A percentile compares a stretch with the other conserved stretches of the same genome.
These are phyloP conservation scores for Coemansia sp. DNA, from an alignment of 192 early-diverging fungal genomes.

Conservation along the genomic window DNA sequence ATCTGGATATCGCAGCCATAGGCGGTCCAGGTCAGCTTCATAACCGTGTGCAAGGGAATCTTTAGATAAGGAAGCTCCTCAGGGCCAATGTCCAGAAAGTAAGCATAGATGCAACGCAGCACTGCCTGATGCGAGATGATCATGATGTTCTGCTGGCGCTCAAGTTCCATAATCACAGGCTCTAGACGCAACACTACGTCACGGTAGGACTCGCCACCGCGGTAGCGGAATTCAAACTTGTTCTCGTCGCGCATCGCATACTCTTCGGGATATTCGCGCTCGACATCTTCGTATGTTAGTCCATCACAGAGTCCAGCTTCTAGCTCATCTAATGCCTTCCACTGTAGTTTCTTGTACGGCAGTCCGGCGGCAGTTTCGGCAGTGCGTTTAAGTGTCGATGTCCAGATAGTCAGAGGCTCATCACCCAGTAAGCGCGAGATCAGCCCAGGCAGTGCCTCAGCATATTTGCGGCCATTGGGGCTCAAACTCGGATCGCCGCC, in stretches of 20 bases:
- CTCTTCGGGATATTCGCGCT: conserved; percentile 88
- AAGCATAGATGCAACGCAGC: conserved; percentile 95
- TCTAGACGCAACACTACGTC: conserved; percentile 95
- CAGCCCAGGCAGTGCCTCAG: conserved; percentile 76
- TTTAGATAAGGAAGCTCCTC: conserved; percentile 98
- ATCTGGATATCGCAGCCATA: conserved; percentile 94
- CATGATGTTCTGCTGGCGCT: conserved; percentile 93
- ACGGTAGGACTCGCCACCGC: conserved; percentile 87
- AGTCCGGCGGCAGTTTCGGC: conserved; percentile 82
- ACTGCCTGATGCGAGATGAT: conserved; percentile 99
- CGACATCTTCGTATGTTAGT: conserved; percentile 99
- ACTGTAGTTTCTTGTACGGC: conserved; percentile 85
- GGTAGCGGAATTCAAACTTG: conserved; percentile 91
- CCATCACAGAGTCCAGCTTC: conserved; percentile 98
- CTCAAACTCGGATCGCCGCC: conserved; percentile 93
- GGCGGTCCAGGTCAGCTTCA: conserved; percentile 95
- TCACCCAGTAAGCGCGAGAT: conserved; percentile 76
- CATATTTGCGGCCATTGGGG: conserved; percentile 84
- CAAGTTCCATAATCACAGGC: conserved; percentile 99
- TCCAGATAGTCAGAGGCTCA: conserved; percentile 88
- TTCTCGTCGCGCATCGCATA: conserved; percentile 93
- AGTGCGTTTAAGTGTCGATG: conserved; percentile 91
- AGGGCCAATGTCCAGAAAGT: conserved; percentile 91
- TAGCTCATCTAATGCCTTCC: conserved; percentile 98
- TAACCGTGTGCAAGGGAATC: conserved; percentile 96